These are phyloP conservation scores for Boletus vinaceobasis DNA, from an alignment of 768 basidiomycete species.

Conservation along the genomic window DNA sequence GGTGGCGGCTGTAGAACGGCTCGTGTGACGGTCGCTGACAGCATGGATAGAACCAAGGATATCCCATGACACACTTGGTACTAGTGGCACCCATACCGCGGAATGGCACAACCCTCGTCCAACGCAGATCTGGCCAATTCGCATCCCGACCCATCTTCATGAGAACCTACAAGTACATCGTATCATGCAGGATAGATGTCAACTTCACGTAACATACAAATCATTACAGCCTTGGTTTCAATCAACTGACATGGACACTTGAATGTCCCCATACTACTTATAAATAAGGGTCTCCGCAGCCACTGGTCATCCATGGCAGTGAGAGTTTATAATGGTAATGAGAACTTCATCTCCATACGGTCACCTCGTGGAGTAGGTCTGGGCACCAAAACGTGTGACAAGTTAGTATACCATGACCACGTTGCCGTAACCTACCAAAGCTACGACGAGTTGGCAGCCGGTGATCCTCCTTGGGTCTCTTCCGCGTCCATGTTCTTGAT, in stretches of 20 bases:
- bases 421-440: not conserved
- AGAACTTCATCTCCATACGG: constrained; percentile 16
- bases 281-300: constrained; percentile 6
- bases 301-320: constrained; percentile 10
- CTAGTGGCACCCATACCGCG: not conserved
- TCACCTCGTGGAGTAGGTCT: constrained; percentile 28
- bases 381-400: constrained; percentile 8
- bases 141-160: not conserved
- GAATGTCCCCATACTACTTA: constrained; percentile 11
- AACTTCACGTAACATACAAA: constrained; percentile 20
- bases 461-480: constrained; percentile 13
- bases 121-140: not conserved
- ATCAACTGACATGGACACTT: constrained; percentile 3
- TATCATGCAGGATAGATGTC: constrained; percentile 2
- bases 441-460: constrained; percentile 7
- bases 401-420: not conserved
- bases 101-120: no score
- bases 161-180: constrained; percentile 1
- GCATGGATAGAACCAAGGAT: not conserved
- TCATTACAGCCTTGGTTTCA: constrained; percentile 9
- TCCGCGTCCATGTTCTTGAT: constrained; percentile 85
- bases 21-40: constrained; percentile 1
- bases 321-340: constrained; percentile 25
- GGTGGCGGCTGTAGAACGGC: constrained; percentile 17
- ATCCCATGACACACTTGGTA: not conserved